phyloP scores from a whole-genome alignment of 495 filamentous ascomycete genomes.

The Bathelium albidoporum region DNA sequence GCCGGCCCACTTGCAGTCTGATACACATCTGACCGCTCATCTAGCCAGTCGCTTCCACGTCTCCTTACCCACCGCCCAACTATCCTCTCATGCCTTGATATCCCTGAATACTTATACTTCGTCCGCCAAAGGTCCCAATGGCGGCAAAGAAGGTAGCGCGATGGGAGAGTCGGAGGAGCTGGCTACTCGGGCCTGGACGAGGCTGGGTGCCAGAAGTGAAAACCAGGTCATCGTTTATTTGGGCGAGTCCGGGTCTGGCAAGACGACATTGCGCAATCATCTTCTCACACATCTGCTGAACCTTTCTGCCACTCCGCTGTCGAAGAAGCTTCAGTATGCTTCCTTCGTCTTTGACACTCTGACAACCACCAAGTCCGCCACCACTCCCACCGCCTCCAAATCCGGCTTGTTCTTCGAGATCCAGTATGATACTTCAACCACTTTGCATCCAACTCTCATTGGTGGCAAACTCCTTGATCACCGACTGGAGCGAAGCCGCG shows the following conservation, averaged over 20 bases:
- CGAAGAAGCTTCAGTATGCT: conserved; percentile 82
- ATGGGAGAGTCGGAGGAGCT: conserved; percentile 83
- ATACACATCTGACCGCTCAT: conserved; percentile 91
- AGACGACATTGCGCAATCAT: conserved; percentile 87
- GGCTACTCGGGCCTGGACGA: conserved; percentile 69
- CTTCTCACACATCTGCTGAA: conserved; percentile 71
- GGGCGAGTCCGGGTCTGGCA: conserved; percentile 93
- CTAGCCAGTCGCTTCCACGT: conserved; percentile 93
- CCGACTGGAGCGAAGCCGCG: conserved; percentile 77
- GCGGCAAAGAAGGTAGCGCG: conserved; percentile 72
- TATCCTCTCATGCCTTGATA: conserved; percentile 85
- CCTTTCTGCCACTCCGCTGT: conserved; percentile 83
- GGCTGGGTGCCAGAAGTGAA: conserved; percentile 80
- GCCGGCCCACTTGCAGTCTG: conserved; percentile 85
- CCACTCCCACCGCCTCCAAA: conserved; percentile 90
- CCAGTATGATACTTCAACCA: conserved; percentile 84
- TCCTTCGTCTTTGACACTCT: conserved; percentile 91
- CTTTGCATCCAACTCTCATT: conserved; percentile 69
- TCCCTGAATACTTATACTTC: conserved; percentile 87
- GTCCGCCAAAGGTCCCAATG: conserved; percentile 79
- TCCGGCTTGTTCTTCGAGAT: conserved; percentile 90
- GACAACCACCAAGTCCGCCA: conserved; percentile 95
- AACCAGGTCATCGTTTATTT: conserved; percentile 88
- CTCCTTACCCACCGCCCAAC: conserved; percentile 68
- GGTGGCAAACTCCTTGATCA: conserved; percentile 93